phyloP scores from a whole-genome alignment of 257 asterid species.

The Forsythia viridissima region DNA sequence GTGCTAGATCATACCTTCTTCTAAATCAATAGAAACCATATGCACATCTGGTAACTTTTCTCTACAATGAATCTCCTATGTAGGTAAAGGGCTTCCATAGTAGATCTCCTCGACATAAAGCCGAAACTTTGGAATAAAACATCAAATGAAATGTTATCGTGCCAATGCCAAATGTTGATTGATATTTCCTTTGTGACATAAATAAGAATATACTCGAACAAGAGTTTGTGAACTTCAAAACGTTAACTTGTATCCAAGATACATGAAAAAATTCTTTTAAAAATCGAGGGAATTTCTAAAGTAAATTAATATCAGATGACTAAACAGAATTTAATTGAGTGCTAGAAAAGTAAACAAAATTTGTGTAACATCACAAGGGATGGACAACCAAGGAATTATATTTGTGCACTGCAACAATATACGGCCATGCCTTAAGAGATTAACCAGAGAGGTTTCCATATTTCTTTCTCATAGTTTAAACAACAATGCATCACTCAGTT shows the following conservation, averaged over 20 bases:
- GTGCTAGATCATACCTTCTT: background rate
- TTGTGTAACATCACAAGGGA: background rate
- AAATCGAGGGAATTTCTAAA: background rate
- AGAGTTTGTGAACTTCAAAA: slow-evolving; percentile 7
- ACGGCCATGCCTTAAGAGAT: background rate
- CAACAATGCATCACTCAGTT: background rate
- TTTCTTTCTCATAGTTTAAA: background rate
- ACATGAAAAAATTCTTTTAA: background rate
- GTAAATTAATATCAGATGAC: background rate
- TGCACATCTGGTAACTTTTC: background rate
- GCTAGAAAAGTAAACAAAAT: background rate
- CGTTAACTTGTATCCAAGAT: background rate
- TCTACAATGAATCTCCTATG: background rate
- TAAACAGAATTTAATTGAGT: background rate
- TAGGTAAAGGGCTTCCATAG: background rate
- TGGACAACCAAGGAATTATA: background rate
- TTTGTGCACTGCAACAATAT: background rate
- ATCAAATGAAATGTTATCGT: background rate
- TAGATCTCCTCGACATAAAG: background rate
- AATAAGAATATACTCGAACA: no score
- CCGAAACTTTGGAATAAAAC: background rate
- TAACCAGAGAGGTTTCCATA: background rate
- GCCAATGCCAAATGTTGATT: slow-evolving; percentile 1
- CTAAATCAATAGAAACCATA: background rate
- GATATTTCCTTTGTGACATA: background rate